phyloP scores from a whole-genome alignment of 2,329 filamentous ascomycete species.

The Myriosclerotinia curreyana region DNA sequence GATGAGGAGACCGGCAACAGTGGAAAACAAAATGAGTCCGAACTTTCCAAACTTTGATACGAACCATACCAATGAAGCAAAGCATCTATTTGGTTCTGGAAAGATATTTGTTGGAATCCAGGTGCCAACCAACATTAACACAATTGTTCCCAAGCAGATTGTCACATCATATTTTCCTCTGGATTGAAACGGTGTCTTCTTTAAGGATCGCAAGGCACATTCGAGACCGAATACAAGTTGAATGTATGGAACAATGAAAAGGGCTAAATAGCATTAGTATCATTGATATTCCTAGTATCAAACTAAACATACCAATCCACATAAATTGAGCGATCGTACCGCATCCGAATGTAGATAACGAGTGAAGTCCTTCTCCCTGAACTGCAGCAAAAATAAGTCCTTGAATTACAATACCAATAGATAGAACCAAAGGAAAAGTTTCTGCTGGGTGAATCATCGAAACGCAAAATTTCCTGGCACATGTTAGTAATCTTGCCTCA shows the following conservation, averaged over 20 bases:
- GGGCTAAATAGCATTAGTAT: slow-evolving; percentile 47
- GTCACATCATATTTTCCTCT: slow-evolving; percentile 58
- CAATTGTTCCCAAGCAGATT: slow-evolving; percentile 53
- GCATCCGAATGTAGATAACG: slow-evolving; percentile 52
- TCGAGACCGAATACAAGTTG: slow-evolving; percentile 66
- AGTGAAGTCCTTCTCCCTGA: slow-evolving; percentile 54
- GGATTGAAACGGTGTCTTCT: slow-evolving; percentile 53
- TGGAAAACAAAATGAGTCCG: slow-evolving; percentile 53
- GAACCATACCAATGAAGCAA: slow-evolving; percentile 67
- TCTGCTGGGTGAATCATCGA: slow-evolving; percentile 40
- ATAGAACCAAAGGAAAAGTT: slow-evolving; percentile 54
- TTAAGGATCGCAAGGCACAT: slow-evolving; percentile 54
- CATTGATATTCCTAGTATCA: neutral
- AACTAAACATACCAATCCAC: slow-evolving; percentile 53
- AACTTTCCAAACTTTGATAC: slow-evolving; percentile 58
- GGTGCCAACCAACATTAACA: slow-evolving; percentile 51
- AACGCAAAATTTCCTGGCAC: slow-evolving; percentile 38
- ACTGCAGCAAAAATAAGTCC: slow-evolving; percentile 55
- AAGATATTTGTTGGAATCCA: slow-evolving; percentile 58
- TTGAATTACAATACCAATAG: slow-evolving; percentile 56
- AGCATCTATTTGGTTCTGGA: slow-evolving; percentile 58
- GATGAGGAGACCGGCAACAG: slow-evolving; percentile 51
- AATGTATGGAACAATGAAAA: slow-evolving; percentile 64
- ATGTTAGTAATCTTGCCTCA: slow-evolving; percentile 29
- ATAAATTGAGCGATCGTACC: slow-evolving; percentile 54